Evolutionary conservation across 345 rosid species (phyloP), one percentile per base, ranked within the genome.

Genomic region (Lepidium sativum): DNA sequence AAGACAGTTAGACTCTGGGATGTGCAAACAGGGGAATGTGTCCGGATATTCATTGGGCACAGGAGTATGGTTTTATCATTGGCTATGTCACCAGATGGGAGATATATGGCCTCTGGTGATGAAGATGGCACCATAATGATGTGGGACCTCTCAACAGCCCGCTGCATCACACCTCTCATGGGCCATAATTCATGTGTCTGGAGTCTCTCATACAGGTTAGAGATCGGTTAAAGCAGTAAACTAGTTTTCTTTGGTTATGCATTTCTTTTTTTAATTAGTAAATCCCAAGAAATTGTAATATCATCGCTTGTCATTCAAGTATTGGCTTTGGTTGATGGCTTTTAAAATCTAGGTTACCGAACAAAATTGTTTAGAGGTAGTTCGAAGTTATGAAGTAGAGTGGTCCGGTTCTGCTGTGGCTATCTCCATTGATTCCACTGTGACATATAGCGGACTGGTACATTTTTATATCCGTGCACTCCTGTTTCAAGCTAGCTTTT

Each of bases 101-200:
- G 88, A 16, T 86, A 85, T 63, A 84, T 88, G 97, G 96, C 97
- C 34, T 94, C 97, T 10, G 99, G 89, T 29, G 99, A 91, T 76
- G 97, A 88, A 82, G 99, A 91, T 74, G 97, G 97, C 44, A 75
- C 84, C 13, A 84, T 90, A 65, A 84, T 88, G 99, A 88, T 86
- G 95, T 94, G 99, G 99, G 99, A 91, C 79, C 88, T 94, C 56
- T 81, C 97, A 27, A 88, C 80, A 34, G 97, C 97, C 57, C 88
- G 95, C n/a, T 86, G 96, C 72, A 75, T 95, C 60, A 87, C 88
- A 2, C 96, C 97, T 75, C 77, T 95, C 81, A 81, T 85, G 80
- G 96, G 99, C 21, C 99, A 95, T 74, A 86, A 78, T 51, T 88
- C 95, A 11, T 91, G 95, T 54, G 96, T 85, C 9, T 88, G 99